Conservation (phyloP, 176 grass and related monocot genomes). For the Zizania latifolia region DNA sequence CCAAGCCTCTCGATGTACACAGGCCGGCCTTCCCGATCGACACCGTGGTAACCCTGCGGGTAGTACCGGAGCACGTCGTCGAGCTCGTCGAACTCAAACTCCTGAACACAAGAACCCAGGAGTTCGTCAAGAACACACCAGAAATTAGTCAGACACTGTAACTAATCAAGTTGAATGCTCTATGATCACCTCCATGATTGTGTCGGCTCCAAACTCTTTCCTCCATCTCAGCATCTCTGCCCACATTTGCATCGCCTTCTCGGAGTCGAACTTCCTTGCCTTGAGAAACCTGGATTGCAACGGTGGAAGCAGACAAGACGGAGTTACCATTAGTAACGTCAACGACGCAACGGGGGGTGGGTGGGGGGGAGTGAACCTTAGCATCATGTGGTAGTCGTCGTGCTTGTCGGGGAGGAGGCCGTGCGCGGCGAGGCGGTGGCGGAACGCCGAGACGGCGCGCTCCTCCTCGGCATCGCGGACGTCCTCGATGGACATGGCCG, state of each 20-base stretch:
- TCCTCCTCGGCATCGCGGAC: slow-evolving; percentile 92
- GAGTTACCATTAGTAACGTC: neutral
- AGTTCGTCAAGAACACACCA: neutral
- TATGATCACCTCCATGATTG: slow-evolving; percentile 58
- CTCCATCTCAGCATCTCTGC: slow-evolving; percentile 81
- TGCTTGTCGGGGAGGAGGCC: slow-evolving; percentile 74
- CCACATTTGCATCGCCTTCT: slow-evolving; percentile 85
- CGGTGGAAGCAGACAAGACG: neutral
- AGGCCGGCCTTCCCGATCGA: slow-evolving; percentile 52
- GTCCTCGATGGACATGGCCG: slow-evolving; percentile 91
- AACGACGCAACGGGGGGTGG: neutral
- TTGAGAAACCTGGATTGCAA: slow-evolving; percentile 66
- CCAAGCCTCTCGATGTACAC: slow-evolving; percentile 65
- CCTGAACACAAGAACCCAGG: slow-evolving; percentile 25
- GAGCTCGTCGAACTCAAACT: slow-evolving; percentile 54
- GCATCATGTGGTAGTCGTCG: slow-evolving; percentile 92
- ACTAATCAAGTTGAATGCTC: neutral
- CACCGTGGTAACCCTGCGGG: slow-evolving; percentile 63
- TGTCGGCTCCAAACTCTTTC: slow-evolving; percentile 74
- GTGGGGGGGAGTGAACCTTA: too few relatives aligned
- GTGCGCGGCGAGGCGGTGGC: slow-evolving; percentile 55
- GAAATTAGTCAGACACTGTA: neutral
- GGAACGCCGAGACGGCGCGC: slow-evolving; percentile 67
- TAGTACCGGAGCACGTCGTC: slow-evolving; percentile 48
- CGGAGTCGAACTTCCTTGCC: slow-evolving; percentile 68